Evolutionary conservation across 1,139 yeast species (phyloP).

Genomic region (Yamadazyma trypodendri): DNA sequence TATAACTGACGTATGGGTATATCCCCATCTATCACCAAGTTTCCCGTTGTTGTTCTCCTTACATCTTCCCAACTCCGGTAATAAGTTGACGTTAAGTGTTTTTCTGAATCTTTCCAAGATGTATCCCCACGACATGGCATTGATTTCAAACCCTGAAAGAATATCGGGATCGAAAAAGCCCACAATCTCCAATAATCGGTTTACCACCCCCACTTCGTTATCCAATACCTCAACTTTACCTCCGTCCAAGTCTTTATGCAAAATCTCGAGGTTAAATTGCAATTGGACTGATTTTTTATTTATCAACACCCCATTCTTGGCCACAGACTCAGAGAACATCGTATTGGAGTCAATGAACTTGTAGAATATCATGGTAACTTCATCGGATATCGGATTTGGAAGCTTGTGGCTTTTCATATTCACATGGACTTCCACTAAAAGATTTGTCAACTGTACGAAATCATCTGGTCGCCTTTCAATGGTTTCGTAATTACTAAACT

Average conservation of each 20-base stretch:
- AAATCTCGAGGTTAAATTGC: not conserved
- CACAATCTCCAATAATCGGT: slow-evolving; percentile 54
- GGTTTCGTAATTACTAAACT: slow-evolving; percentile 31
- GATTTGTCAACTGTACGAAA: slow-evolving; percentile 49
- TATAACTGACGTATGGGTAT: slow-evolving; percentile 70
- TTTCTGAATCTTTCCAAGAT: slow-evolving; percentile 61
- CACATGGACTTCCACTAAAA: slow-evolving; percentile 68
- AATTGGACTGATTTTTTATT: slow-evolving; percentile 3
- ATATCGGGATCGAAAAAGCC: slow-evolving; percentile 81
- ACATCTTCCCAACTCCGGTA: slow-evolving; percentile 45
- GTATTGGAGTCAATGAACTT: slow-evolving; percentile 48
- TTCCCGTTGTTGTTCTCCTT: slow-evolving; percentile 48
- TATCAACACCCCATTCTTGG: slow-evolving; percentile 22
- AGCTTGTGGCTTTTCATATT: slow-evolving; percentile 45
- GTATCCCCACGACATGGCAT: slow-evolving; percentile 87
- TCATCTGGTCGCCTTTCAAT: slow-evolving; percentile 44
- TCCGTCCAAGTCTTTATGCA: slow-evolving; percentile 5
- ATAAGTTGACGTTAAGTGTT: slow-evolving; percentile 52
- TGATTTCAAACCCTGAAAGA: slow-evolving; percentile 80
- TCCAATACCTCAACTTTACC: slow-evolving; percentile 32
- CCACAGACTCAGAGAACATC: slow-evolving; percentile 18
- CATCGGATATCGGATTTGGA: slow-evolving; percentile 70
- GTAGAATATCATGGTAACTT: slow-evolving; percentile 63
- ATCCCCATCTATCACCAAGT: slow-evolving; percentile 77
- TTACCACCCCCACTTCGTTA: slow-evolving; percentile 57